Conservation (phyloP, 306 rosid genomes). For the Notholithocarpus densiflorus region DNA sequence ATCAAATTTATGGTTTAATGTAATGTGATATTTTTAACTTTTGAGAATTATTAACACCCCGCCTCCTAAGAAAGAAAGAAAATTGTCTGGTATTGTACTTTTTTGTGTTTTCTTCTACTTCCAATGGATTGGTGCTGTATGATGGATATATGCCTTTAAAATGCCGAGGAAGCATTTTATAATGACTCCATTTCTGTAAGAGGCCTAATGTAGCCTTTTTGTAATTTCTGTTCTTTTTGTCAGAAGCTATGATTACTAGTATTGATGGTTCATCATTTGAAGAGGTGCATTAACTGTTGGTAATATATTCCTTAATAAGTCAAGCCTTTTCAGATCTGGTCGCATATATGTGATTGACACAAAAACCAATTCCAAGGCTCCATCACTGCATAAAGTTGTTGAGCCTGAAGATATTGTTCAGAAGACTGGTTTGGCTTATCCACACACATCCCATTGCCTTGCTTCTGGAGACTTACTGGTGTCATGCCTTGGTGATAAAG, state of each 20-base stretch:
- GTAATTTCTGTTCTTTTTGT: neutral
- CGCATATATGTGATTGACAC: conserved; percentile 80
- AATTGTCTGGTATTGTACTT: neutral
- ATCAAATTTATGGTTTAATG: neutral
- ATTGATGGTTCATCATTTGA: neutral
- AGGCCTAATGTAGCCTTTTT: neutral
- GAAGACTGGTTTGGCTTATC: conserved; percentile 92
- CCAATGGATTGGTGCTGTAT: neutral
- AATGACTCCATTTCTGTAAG: neutral
- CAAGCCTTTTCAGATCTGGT: conserved; percentile 63
- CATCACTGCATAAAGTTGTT: conserved; percentile 81
- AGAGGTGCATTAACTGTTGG: neutral
- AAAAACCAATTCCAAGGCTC: conserved; percentile 72
- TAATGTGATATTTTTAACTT: neutral
- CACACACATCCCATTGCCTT: conserved; percentile 95
- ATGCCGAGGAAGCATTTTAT: neutral
- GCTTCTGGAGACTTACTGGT: conserved; percentile 94
- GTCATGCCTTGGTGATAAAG: conserved; percentile 87
- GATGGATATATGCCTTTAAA: neutral
- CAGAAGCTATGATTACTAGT: neutral
- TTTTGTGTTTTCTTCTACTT: neutral
- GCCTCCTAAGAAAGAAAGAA: too few relatives aligned
- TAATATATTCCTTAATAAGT: neutral
- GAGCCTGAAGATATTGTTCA: conserved; percentile 52
- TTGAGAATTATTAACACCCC: neutral